phyloP scores from a whole-genome alignment of 257 asterid species.

The Salvia rosmarinus region DNA sequence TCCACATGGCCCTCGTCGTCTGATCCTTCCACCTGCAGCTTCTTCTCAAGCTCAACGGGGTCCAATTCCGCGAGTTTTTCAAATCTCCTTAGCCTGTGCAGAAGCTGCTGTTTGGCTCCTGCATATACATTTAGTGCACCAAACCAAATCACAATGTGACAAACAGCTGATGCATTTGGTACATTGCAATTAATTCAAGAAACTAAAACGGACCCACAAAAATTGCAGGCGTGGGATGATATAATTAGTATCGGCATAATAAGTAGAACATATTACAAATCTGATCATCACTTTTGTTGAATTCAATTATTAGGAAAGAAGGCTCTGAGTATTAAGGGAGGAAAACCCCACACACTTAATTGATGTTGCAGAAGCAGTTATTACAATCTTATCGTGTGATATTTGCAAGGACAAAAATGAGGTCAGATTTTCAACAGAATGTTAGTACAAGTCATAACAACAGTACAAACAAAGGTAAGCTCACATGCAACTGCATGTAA shows the following conservation, averaged over 20 bases:
- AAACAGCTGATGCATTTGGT: background rate
- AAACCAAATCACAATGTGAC: background rate
- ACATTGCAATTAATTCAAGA: constrained; percentile 10
- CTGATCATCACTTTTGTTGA: background rate
- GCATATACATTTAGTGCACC: constrained; percentile 8
- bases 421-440: constrained; percentile 34
- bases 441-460: constrained; percentile 28
- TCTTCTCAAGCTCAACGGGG: constrained; percentile 79
- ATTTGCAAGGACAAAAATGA: constrained; percentile 33
- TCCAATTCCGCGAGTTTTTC: constrained; percentile 79
- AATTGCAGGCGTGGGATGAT: background rate
- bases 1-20: constrained; percentile 43
- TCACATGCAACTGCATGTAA: constrained; percentile 6
- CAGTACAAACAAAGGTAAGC: constrained; percentile 27
- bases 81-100: constrained; percentile 68
- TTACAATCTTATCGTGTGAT: constrained; percentile 23
- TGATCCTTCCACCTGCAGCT: constrained; percentile 53
- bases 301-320: background rate
- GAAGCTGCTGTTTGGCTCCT: constrained; percentile 86
- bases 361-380: constrained; percentile 28
- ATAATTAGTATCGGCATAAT: too few relatives aligned
- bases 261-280: background rate
- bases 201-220: background rate
- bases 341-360: constrained; percentile 25
- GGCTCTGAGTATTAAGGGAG: background rate